Evolutionary conservation across 176 grass and related monocot genomes (phyloP).

Genomic region (Themeda triandra): DNA sequence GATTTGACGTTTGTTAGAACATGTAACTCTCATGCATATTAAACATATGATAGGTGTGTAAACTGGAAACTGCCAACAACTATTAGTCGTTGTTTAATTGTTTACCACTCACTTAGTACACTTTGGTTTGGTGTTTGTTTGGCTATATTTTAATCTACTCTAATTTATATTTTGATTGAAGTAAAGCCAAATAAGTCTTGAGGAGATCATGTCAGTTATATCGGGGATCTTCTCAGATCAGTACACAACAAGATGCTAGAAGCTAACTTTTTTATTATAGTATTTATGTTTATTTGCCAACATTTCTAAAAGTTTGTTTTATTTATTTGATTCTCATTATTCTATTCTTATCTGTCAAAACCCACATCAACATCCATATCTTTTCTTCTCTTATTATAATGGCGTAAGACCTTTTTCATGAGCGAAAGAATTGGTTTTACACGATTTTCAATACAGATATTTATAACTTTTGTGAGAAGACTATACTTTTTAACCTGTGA

Average conservation of each 20-base stretch:
- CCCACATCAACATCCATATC: too few relatives aligned
- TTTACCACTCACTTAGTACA: too few relatives aligned
- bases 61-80: conserved; percentile 25
- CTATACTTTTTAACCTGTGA: background rate
- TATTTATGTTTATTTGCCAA: background rate
- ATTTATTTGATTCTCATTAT: background rate
- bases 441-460: background rate
- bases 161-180: background rate
- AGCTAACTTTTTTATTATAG: background rate
- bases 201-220: background rate
- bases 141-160: background rate
- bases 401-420: background rate
- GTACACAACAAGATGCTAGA: background rate
- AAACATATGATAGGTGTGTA: conserved; percentile 15
- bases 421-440: too few relatives aligned
- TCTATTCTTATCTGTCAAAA: background rate
- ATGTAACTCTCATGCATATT: conserved; percentile 20
- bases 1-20: background rate
- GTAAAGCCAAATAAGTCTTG: background rate
- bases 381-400: too few relatives aligned
- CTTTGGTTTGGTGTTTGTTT: background rate
- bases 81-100: background rate
- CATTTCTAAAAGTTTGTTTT: background rate
- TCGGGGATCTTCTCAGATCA: background rate
- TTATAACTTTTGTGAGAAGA: background rate